Percentiles rank a stretch among this genome's conserved stretches.
phyloP scores from a whole-genome alignment of 495 filamentous ascomycete species.

The Hyaloscypha variabilis region DNA sequence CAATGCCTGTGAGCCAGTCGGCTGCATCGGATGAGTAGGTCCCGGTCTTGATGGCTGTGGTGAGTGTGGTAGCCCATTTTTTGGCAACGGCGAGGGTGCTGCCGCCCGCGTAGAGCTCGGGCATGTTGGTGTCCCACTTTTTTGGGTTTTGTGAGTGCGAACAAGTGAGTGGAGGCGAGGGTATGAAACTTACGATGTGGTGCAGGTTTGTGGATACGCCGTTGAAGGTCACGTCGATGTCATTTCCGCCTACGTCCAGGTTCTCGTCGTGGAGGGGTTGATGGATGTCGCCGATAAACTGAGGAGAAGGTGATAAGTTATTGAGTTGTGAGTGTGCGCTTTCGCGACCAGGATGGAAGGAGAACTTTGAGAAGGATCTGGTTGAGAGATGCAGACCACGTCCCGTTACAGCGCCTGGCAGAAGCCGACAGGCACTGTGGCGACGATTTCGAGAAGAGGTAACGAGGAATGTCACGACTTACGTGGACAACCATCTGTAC shows the following conservation, averaged over 20 bases:
- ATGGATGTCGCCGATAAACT: constrained; percentile 63
- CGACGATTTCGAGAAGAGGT: background rate
- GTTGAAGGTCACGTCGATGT: constrained; percentile 56
- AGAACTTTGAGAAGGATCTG: constrained; percentile 9
- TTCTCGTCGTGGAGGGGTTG: constrained; percentile 67
- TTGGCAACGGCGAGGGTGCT: constrained; percentile 37
- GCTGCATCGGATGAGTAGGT: constrained; percentile 45
- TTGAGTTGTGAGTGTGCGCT: background rate
- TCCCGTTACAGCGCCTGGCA: constrained; percentile 5
- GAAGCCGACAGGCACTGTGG: background rate
- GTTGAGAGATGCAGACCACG: constrained; percentile 12
- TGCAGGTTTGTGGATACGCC: constrained; percentile 61
- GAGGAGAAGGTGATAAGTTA: constrained; percentile 14
- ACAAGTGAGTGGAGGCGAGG: background rate
- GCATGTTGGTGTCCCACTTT: constrained; percentile 55
- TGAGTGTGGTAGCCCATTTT: constrained; percentile 37
- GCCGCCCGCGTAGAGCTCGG: constrained; percentile 41
- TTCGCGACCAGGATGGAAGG: constrained; percentile 26
- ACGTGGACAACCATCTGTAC: constrained; percentile 30
- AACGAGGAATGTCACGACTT: constrained; percentile 14
- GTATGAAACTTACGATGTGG: constrained; percentile 29
- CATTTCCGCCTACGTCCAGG: constrained; percentile 59
- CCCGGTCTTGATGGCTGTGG: constrained; percentile 48
- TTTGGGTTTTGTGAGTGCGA: too few species aligned
- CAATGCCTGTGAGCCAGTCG: constrained; percentile 51